A percentile compares a stretch with the other conserved stretches of the same genome.
These are phyloP conservation scores for Gliomastix tumulicola DNA, from an alignment of 2,329 filamentous ascomycete genomes.

Conservation along the genomic window DNA sequence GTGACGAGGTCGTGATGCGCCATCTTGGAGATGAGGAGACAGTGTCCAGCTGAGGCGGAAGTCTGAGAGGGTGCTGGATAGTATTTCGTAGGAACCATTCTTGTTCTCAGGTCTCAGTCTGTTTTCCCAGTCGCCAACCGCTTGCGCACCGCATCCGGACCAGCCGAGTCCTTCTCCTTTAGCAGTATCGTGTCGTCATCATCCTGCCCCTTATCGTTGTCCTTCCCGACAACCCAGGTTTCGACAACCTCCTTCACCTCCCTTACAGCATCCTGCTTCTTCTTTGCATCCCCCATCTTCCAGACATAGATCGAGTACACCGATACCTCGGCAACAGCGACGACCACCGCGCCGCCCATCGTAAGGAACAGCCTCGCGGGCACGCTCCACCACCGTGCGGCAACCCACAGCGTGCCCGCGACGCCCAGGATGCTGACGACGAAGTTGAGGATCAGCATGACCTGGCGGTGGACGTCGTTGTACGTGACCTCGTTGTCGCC, in stretches of 20 bases:
- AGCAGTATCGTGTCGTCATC: slow-evolving; percentile 15
- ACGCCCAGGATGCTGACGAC: slow-evolving; percentile 78
- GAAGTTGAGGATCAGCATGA: slow-evolving; percentile 84
- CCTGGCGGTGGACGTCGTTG: slow-evolving; percentile 70
- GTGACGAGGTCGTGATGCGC: too few relatives aligned
- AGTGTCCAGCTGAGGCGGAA: too few relatives aligned
- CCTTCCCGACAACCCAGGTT: slow-evolving; percentile 59
- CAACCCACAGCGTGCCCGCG: slow-evolving; percentile 71
- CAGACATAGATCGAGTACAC: slow-evolving; percentile 72
- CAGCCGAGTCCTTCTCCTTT: not conserved
- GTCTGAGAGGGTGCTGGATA: too few relatives aligned
- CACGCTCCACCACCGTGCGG: slow-evolving; percentile 67
- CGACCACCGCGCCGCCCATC: slow-evolving; percentile 60
- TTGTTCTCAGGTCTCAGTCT: too few relatives aligned
- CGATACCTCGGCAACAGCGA: slow-evolving; percentile 69
- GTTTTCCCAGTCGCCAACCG: too few relatives aligned
- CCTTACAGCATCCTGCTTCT: slow-evolving; percentile 48
- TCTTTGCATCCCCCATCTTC: slow-evolving; percentile 62
- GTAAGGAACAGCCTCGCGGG: slow-evolving; percentile 64
- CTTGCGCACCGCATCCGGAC: too few relatives aligned
- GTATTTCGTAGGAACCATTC: too few relatives aligned
- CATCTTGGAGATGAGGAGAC: too few relatives aligned
- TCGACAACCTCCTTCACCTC: slow-evolving; percentile 65
- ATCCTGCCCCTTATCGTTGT: slow-evolving; percentile 14
- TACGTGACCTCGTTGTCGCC: slow-evolving; percentile 61